These are phyloP conservation scores for Nemania sp. DNA, from an alignment of 2,329 filamentous ascomycete genomes.

Conservation along the genomic window DNA sequence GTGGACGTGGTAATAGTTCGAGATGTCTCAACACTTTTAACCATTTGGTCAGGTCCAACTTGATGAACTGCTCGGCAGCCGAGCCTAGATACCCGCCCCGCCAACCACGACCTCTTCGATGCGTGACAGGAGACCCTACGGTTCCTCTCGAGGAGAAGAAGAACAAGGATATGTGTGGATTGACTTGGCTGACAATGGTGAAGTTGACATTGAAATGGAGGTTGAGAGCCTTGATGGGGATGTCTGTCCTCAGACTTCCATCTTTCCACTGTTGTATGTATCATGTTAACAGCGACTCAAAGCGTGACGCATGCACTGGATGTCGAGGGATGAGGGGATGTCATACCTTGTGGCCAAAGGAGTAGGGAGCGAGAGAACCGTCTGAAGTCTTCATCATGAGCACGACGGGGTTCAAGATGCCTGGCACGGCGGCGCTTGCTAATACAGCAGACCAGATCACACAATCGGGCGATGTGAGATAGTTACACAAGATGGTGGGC, in stretches of 20 bases:
- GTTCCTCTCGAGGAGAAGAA: conserved; percentile 95
- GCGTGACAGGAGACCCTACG: conserved; percentile 90
- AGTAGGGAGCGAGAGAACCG: conserved; percentile 82
- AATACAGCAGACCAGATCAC: conserved; percentile 98
- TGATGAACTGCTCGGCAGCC: conserved; percentile 91
- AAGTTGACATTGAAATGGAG: conserved; percentile 99
- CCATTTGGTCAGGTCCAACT: conserved; percentile 97
- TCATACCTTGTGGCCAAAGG: conserved; percentile 81
- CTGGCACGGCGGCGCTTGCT: conserved; percentile 92
- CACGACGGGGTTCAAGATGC: conserved; percentile 92
- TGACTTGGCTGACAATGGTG: conserved; percentile 85
- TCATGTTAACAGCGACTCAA: not conserved
- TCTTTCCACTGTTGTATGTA: conserved; percentile 76
- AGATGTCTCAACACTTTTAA: conserved; percentile 91
- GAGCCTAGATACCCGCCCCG: conserved; percentile 92
- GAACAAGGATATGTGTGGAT: conserved; percentile 97
- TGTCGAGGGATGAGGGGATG: not conserved
- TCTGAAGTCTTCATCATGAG: conserved; percentile 84
- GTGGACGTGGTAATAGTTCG: conserved; percentile 83
- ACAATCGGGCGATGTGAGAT: conserved; percentile 92
- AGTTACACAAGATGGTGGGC: conserved; percentile 89
- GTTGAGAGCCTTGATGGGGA: conserved; percentile 91
- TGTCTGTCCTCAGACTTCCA: conserved; percentile 89
- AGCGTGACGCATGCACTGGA: too few relatives aligned
- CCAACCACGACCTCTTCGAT: conserved; percentile 92